Base-by-base conservation (phyloP, 2,329 filamentous ascomycete genomes). In the Geoglossum cookeanum region DNA sequence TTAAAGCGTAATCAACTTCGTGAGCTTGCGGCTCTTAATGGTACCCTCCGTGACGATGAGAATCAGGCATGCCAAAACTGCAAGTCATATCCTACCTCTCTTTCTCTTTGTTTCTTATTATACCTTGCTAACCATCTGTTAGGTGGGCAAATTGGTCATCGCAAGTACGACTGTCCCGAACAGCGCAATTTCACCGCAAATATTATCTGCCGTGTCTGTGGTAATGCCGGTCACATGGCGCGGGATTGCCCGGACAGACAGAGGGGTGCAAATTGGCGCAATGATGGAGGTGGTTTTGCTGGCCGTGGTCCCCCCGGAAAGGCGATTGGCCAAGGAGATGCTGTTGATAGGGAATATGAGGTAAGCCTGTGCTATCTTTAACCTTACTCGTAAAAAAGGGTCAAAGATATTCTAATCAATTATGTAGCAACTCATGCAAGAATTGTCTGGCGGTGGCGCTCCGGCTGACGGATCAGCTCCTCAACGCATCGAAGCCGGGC, bases 31-130 rank as follows among this genome's bases (percentile, higher is more conserved):
- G 89, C 92, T 30, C 85, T 98, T 65, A 98, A 98, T 81, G 92
- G 92, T 80, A 98, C 92, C 7, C 83, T 98, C 22, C 91, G 92
- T 75, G 92, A 98, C 68, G 92, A 98, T 66, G 92, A 98, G 70
- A 98, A 98, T 71, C 92, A 98, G 70, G 92, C 92, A 63, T 98
- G 92, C 73, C 92, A 98, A 75, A 98, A 98, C 76, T 98, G 81
- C 75, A 71, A 69, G 75, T 27, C 39, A 45, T 47, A 6, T 44
- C 56, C n/a, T 33, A 42, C 7, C 11, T n/a, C 17, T 54, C 13
- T 15, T 9, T 22, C 11, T 42, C 52, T 59, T 56, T 42, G 1
- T 29, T 27, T 9, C 58, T 61, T 57, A 54, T 39, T 56, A 48
- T 57, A 42, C 35, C 35, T 22, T 62, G 52, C 59, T 67, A 62